phyloP scores from a whole-genome alignment of 1,284 basidiomycete species.

The Papiliotrema terrestris region DNA sequence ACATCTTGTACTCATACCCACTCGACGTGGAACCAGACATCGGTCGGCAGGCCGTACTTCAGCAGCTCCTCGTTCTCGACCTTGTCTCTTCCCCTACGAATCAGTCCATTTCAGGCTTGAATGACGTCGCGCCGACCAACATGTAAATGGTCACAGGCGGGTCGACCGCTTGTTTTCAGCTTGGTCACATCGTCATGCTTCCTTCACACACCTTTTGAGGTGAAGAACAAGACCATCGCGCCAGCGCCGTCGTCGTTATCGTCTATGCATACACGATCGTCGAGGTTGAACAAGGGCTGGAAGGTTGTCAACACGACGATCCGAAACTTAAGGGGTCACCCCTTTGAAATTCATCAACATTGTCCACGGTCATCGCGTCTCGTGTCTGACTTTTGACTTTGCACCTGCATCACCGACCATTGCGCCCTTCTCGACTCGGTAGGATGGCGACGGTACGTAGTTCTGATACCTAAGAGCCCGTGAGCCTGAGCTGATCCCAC shows the following conservation, averaged over 20 bases:
- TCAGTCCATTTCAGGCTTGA: neutral
- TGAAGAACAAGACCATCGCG: constrained; percentile 58
- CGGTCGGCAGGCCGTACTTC: constrained; percentile 67
- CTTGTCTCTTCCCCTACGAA: constrained; percentile 78
- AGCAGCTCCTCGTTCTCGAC: constrained; percentile 95
- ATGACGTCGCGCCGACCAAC: constrained; percentile 20
- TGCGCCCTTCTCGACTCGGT: neutral
- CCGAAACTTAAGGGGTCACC: constrained; percentile 10
- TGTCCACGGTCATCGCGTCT: too few relatives aligned
- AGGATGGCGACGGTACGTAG: neutral
- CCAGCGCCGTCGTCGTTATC: neutral
- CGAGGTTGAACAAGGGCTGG: neutral
- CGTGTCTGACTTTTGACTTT: neutral
- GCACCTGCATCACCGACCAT: neutral
- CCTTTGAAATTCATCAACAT: neutral
- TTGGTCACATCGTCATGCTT: neutral
- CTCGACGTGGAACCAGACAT: constrained; percentile 61
- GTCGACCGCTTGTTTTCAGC: constrained; percentile 45
- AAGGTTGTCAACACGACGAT: neutral
- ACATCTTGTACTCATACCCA: constrained; percentile 15
- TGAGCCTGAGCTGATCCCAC: too few relatives aligned
- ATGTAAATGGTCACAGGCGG: constrained; percentile 81
- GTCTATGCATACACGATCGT: neutral
- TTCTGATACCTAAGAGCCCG: too few relatives aligned
- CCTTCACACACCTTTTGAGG: constrained; percentile 50